A percentile compares a stretch with the other conserved stretches of the same genome.
Evolutionary conservation across 441 rosid species (phyloP).

Genomic region (Erysimum cheiri): DNA sequence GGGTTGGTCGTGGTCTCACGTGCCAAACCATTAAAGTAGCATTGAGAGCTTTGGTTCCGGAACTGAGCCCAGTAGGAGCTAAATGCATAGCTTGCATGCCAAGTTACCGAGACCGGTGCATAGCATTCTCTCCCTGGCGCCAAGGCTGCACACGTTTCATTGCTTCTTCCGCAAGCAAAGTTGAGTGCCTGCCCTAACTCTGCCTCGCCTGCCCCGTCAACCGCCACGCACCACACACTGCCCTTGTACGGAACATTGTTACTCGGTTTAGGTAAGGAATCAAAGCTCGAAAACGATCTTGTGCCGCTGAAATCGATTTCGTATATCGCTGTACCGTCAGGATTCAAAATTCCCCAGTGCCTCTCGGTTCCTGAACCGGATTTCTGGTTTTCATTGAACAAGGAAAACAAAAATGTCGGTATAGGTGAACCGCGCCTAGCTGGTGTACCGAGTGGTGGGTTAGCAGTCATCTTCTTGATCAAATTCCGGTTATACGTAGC

Average conservation of each 20-base stretch:
- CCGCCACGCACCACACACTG: slow-evolving; percentile 72
- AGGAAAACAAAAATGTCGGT: slow-evolving; percentile 71
- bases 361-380: slow-evolving; percentile 76
- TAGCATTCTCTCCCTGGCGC: slow-evolving; percentile 64
- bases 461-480: slow-evolving; percentile 52
- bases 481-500: slow-evolving; percentile 82
- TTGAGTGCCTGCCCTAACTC: slow-evolving; percentile 35
- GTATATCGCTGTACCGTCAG: slow-evolving; percentile 57
- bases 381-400: slow-evolving; percentile 73
- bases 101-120: slow-evolving; percentile 52
- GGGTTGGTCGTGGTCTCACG: slow-evolving; percentile 64
- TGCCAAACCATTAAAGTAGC: slow-evolving; percentile 81
- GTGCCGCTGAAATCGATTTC: slow-evolving; percentile 69
- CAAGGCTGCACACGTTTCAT: slow-evolving; percentile 63
- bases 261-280: slow-evolving; percentile 50
- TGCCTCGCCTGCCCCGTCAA: slow-evolving; percentile 46
- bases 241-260: slow-evolving; percentile 68
- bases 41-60: slow-evolving; percentile 56
- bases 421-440: slow-evolving; percentile 63
- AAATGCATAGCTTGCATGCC: slow-evolving; percentile 82
- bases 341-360: slow-evolving; percentile 68
- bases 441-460: slow-evolving; percentile 73
- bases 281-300: slow-evolving; percentile 34
- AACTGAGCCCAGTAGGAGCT: slow-evolving; percentile 81
- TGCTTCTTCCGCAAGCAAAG: slow-evolving; percentile 55